Base-by-base conservation (phyloP, 164 flowering plant genomes). In the Platanus orientalis region DNA sequence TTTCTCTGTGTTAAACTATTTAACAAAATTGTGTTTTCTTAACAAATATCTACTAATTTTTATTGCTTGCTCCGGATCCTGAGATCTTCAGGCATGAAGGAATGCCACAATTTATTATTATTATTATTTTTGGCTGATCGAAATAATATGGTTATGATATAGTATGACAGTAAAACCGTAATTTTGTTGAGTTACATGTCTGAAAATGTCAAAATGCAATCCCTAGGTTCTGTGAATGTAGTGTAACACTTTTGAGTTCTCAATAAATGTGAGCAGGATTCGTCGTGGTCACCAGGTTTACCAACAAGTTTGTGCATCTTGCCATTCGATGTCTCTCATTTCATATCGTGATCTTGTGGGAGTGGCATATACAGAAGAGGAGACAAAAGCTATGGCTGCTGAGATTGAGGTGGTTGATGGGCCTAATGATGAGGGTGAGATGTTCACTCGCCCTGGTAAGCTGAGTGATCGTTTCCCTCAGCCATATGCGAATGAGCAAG, bases 211-310 rank as follows among this genome's bases (percentile, higher is more conserved):
- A 63, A 40, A 17, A 32, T 39, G 5, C 7, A 4, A 27, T 40
- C 23, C 25, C 1, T 7, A 16, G 20, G 2, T 50, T 21, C 34
- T 24, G 47, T 5, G 47, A 14, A 40, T 62, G 34, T 36, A 44
- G 60, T 49, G 3, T 62, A n/a, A 60, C 48, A 53, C 63, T 57
- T 54, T 7, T 60, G 53, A 58, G 40, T 9, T 40, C 10, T 2
- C 26, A 49, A 48, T 73, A 55, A 58, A 24, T 52, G 24, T 73
- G 72, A 28, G 63, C 80, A 87, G 91, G 88, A 81, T 89, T 65
- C 90, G 96, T 10, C 92, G 96, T 55, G 96, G 96, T 52, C 96
- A 89, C 66, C 88, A 89, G 79, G 96, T 89, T 64, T 89, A 89
- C 75, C 82, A 74, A 58, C 91, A 89, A 83, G 96, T 89, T 21